A percentile compares a stretch with the other conserved stretches of the same genome.
Evolutionary conservation across 345 rosid genomes (phyloP).

Genomic region (Aethionema arabicum): DNA sequence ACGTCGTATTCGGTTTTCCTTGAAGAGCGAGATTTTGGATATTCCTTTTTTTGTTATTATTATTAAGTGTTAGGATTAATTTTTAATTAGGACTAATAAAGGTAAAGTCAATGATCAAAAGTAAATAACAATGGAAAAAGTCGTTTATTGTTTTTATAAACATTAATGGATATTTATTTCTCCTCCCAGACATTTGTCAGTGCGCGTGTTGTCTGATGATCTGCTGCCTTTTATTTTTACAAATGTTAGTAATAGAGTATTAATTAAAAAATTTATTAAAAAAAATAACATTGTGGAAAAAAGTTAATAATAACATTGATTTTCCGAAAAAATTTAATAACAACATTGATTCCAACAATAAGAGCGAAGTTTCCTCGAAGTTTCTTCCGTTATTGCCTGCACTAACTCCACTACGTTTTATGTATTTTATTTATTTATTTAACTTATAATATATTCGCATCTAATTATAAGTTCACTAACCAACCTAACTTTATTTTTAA

Average conservation of each 20-base stretch:
- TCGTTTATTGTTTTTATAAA: neutral
- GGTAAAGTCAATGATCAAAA: slow-evolving; percentile 22
- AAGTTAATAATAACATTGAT: no score
- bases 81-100: no score
- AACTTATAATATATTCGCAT: neutral
- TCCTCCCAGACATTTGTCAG: slow-evolving; percentile 25
- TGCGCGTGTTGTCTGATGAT: slow-evolving; percentile 19
- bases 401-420: slow-evolving; percentile 21
- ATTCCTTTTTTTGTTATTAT: slow-evolving; percentile 17
- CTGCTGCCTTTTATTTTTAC: slow-evolving; percentile 4
- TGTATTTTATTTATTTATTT: neutral
- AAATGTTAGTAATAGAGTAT: neutral
- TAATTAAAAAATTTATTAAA: no score
- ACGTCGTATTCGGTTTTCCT: slow-evolving; percentile 11
- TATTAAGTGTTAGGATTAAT: neutral
- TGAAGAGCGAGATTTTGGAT: slow-evolving; percentile 5
- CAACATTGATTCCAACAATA: neutral
- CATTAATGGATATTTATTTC: slow-evolving; percentile 1
- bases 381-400: slow-evolving; percentile 29
- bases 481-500: neutral
- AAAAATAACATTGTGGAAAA: no score
- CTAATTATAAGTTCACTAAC: neutral
- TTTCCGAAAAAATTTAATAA: no score
- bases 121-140: slow-evolving; percentile 8
- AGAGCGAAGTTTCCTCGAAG: slow-evolving; percentile 28